Base-by-base conservation (phyloP, 139 green algal species). In the Coelastrella sp. region DNA sequence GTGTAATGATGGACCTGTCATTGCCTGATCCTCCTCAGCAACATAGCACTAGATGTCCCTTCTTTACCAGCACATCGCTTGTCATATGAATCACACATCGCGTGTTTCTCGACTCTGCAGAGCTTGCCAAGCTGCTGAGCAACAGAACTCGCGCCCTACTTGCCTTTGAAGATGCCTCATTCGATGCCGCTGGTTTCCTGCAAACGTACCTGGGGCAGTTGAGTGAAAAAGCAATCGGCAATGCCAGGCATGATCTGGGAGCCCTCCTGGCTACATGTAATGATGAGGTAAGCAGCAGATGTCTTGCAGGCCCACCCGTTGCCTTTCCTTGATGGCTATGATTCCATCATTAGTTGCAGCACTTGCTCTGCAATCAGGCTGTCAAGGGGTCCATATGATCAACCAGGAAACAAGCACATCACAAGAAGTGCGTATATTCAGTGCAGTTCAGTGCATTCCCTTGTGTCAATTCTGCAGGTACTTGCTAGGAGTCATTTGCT, bases 121-220 rank as follows among this genome's bases (percentile, higher is more conserved):
- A 86, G 63, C 80, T 86, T 43, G 80, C 63, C 23, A 64, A 62
- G 64, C 50, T 86, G 66, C 50, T 86, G 48, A 69, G 66, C 66
- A 86, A 78, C 66, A 48, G 80, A 5, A 78, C 81, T 30, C 81
- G 81, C 37, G 81, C 81, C 7, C 51, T 87, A 38, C 30, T 78
- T 41, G 30, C 63, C 5, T 87, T 87, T 75, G 81, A 81, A 50
- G n/a, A 62, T 37, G 40, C 62, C 1, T 38, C 25, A 27, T 87
- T 87, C 38, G 27, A 81, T 1, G 8, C 34, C 4, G 69, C 32
- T 34, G 30, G 25, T 25, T 87, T 87, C 81, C 27, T 87, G 37
- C 35, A 43, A 5, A 63, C 43, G 6, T 60, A 75, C 81, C 53
- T 87, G 63, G 57, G 53, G 7, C 19, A 48, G 15, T 53, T 81